Evolutionary conservation across 371 early-diverging fungal genomes (phyloP).

Genomic region (Batrachochytrium dendrobatidis): DNA sequence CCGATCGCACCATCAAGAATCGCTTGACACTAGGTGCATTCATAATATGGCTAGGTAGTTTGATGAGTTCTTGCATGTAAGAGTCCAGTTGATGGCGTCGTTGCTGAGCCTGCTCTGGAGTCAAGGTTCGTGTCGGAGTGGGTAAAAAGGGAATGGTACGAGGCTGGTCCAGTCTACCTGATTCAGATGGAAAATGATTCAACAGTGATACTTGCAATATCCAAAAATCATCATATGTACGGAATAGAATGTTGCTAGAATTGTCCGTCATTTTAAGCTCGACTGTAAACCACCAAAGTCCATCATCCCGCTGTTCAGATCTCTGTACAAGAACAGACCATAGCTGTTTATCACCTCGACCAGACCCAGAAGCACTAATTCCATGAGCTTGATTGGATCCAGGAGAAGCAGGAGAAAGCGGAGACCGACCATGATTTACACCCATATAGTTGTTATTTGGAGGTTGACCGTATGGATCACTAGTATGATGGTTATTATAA

Average conservation of each 20-base stretch:
- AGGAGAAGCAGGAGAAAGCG: background rate
- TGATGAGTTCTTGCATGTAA: conserved; percentile 62
- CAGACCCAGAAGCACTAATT: too few relatives aligned
- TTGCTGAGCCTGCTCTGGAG: conserved; percentile 25
- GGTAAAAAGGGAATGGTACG: conserved; percentile 74
- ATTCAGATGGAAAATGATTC: conserved; percentile 62
- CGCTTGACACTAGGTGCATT: conserved; percentile 46
- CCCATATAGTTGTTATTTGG: background rate
- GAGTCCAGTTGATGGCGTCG: conserved; percentile 55
- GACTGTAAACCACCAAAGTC: conserved; percentile 63
- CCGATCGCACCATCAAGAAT: conserved; percentile 59
- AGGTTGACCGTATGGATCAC: background rate
- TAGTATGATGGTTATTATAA: background rate
- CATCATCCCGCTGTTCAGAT: conserved; percentile 47
- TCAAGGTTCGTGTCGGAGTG: conserved; percentile 41
- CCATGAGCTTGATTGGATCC: too few relatives aligned
- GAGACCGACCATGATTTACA: background rate
- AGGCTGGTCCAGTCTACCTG: conserved; percentile 54
- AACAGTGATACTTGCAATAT: conserved; percentile 71
- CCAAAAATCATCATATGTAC: conserved; percentile 76
- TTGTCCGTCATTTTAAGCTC: conserved; percentile 51
- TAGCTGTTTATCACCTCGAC: background rate
- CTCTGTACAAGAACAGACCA: conserved; percentile 50
- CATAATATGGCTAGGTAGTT: conserved; percentile 53
- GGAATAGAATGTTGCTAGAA: conserved; percentile 47